Base-by-base conservation (phyloP, 768 basidiomycete species). In the Leccinum disarticulatum region DNA sequence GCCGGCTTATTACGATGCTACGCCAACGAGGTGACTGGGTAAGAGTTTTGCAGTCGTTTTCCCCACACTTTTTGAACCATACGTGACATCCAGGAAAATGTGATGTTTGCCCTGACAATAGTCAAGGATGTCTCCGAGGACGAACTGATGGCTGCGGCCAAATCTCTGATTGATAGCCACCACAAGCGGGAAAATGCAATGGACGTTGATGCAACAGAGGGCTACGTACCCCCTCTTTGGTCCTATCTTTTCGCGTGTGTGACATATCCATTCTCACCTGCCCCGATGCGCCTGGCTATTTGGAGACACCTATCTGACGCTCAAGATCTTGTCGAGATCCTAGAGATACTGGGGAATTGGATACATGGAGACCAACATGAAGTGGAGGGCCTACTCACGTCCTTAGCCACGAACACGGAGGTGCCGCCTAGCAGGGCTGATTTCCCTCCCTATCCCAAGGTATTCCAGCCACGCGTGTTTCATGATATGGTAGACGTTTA, bases 21-120 rank as follows among this genome's bases (percentile, higher is more conserved):
- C 74, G 79, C 50, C 70, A 77, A 54, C 80, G 79, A 59, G 76
- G 78, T 47, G 91, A 93, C 66, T 93, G 91, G 91, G 91, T 85
- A 67, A 57, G 79, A 66, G 55, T 52, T 41, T 2, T 43, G 3
- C 43, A 27, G 11, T 30, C 9, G 6, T 15, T 31, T 8, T 19
- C 11, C 30, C 33, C 1, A 15, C 22, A 25, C 14, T 36, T 28
- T 3, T 52, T 14, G 14, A 46, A 38, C 30, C 55, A 61, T 25
- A 57, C 14, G 43, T 7, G 27, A 51, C 9, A 22, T 38, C 33
- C 56, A 73, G 72, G 74, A 73, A 64, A 75, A 70, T 36, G 77
- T 90, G 47, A 68, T 80, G 59, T 64, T 84, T 13, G 80, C 87
- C 33, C 72, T 91, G 52, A 71, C 74, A 3, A 74, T 68, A 2